Conservation (phyloP, 441 rosid genomes). For the Populus hybrid region DNA sequence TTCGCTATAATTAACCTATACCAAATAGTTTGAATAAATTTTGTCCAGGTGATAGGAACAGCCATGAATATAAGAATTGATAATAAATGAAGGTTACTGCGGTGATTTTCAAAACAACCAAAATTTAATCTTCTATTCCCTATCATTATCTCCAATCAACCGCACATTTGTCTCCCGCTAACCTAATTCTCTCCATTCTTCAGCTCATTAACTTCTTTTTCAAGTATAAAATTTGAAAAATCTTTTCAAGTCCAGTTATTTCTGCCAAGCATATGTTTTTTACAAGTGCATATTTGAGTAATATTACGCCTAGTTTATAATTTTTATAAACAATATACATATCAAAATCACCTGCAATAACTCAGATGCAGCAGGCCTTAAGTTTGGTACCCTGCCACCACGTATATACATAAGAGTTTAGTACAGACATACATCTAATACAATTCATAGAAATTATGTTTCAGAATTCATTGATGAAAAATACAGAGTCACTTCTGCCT, state of each 20-base stretch:
- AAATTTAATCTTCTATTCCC: background rate
- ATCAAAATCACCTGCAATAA: conserved; percentile 62
- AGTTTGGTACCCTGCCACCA: conserved; percentile 72
- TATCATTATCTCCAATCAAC: background rate
- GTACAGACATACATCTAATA: background rate
- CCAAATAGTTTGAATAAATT: background rate
- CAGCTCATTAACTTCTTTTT: background rate
- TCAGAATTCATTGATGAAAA: background rate
- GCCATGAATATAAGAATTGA: background rate
- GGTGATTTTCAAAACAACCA: background rate
- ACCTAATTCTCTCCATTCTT: background rate
- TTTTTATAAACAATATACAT: conserved; percentile 7
- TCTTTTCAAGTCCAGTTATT: background rate
- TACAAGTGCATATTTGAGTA: background rate
- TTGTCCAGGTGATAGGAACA: background rate
- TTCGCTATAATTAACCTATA: background rate
- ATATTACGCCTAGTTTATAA: conserved; percentile 14
- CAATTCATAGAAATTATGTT: background rate
- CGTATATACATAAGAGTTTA: conserved; percentile 16
- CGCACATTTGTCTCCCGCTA: background rate
- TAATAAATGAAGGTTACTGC: background rate
- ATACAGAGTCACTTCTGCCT: background rate
- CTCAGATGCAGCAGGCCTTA: conserved; percentile 70
- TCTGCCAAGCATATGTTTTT: conserved; percentile 2
- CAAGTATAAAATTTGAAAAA: background rate